Evolutionary conservation across 345 rosid species (phyloP).

Genomic region (Citrus medica): DNA sequence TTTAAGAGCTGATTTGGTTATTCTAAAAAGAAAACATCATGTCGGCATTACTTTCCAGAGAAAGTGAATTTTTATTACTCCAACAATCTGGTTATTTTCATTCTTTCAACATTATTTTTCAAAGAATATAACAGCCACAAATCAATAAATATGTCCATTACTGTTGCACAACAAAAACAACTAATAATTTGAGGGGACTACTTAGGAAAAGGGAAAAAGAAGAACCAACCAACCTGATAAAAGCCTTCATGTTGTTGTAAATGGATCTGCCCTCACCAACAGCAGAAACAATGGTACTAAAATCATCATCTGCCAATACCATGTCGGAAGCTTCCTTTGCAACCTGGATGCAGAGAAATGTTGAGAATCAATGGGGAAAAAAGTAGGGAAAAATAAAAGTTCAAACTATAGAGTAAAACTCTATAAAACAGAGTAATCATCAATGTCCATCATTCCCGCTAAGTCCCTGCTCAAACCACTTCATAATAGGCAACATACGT

Average conservation of each 20-base stretch:
- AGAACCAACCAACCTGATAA: conserved; percentile 47
- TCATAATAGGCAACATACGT: neutral
- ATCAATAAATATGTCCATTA: neutral
- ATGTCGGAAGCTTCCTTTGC: conserved; percentile 85
- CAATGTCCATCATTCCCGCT: neutral
- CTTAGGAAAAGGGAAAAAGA: neutral
- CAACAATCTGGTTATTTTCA: neutral
- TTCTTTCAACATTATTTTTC: neutral
- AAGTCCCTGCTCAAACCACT: neutral
- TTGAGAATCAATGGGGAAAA: neutral
- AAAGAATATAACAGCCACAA: neutral
- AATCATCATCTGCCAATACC: conserved; percentile 81
- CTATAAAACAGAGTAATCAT: neutral
- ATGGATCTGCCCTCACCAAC: conserved; percentile 77
- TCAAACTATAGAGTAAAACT: neutral
- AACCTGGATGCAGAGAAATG: conserved; percentile 34
- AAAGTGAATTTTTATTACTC: neutral
- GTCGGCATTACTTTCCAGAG: neutral
- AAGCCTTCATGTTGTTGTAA: conserved; percentile 75
- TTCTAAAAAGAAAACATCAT: neutral
- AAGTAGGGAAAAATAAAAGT: neutral
- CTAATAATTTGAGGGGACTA: neutral
- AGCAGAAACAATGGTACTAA: conserved; percentile 69
- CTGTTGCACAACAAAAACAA: neutral
- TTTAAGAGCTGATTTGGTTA: no score